Conservation (phyloP, 495 filamentous ascomycete genomes). For the Elaphomyces granulatus region DNA sequence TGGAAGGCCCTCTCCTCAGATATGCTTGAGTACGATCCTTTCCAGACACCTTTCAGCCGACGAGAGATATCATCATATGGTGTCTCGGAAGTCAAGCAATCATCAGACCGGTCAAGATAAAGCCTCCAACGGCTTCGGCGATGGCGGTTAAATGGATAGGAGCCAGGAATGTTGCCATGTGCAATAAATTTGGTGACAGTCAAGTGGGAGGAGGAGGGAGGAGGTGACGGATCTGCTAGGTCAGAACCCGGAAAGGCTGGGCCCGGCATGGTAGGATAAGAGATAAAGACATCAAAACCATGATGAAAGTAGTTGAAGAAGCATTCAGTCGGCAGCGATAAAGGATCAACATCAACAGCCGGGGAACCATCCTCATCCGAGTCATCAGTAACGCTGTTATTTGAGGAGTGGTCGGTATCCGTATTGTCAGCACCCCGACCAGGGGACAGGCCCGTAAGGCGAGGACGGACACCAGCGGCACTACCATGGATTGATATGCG, state of each 20-base stretch:
- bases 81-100: conserved; percentile 56
- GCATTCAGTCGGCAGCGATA: conserved; percentile 46
- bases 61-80: conserved; percentile 54
- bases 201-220: conserved; percentile 40
- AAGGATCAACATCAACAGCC: conserved; percentile 20
- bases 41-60: conserved; percentile 57
- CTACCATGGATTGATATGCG: conserved; percentile 70
- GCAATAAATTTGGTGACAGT: conserved; percentile 83
- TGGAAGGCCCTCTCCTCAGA: conserved; percentile 50
- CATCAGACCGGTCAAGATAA: conserved; percentile 25
- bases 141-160: conserved; percentile 92
- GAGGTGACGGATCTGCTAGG: conserved; percentile 19
- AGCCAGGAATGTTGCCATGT: conserved; percentile 88
- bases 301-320: conserved; percentile 97
- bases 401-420: conserved; percentile 75
- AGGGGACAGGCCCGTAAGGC: conserved; percentile 23
- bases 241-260: conserved; percentile 44
- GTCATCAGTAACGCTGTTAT: conserved; percentile 61
- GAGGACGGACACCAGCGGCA: conserved; percentile 25
- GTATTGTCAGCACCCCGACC: conserved; percentile 29
- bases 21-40: conserved; percentile 44
- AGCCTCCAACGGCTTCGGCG: conserved; percentile 82
- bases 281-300: conserved; percentile 88
- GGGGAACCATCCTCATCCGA: conserved; percentile 47
- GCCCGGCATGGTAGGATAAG: conserved; percentile 51